Conservation (phyloP, 768 basidiomycete genomes). For the Lactarius hatsudake region DNA sequence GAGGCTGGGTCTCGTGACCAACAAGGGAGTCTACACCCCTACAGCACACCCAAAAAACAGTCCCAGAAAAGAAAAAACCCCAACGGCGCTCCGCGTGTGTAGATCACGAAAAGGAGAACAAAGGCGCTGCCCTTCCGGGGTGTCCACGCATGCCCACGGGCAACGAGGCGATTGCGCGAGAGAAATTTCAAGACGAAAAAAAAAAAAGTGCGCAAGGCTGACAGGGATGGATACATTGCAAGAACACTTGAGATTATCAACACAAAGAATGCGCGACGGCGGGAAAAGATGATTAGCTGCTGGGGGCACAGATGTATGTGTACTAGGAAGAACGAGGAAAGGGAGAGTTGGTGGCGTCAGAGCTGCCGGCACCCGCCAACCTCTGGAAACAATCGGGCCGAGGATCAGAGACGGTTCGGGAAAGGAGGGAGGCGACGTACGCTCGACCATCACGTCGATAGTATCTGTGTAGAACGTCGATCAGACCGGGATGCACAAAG, state of each 20-base stretch:
- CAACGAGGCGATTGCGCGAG: neutral
- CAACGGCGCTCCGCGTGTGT: conserved; percentile 14
- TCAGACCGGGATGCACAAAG: neutral
- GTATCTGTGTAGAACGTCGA: conserved; percentile 51
- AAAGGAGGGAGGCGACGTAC: conserved; percentile 48
- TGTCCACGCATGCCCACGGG: neutral
- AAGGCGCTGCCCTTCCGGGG: neutral
- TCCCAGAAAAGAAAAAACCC: conserved; percentile 6
- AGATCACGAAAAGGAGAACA: neutral
- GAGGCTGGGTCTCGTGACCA: conserved; percentile 11
- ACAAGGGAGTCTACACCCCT: neutral
- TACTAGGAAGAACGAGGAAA: conserved; percentile 11
- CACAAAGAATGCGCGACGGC: conserved; percentile 12
- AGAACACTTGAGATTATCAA: conserved; percentile 23
- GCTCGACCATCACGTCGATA: conserved; percentile 97
- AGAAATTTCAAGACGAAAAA: too few relatives aligned
- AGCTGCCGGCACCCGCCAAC: conserved; percentile 71
- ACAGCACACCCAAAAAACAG: neutral
- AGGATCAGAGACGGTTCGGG: conserved; percentile 1
- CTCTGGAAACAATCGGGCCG: conserved; percentile 30
- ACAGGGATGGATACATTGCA: conserved; percentile 26
- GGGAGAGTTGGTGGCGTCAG: conserved; percentile 22
- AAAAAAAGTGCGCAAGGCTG: neutral
- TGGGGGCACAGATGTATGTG: conserved; percentile 19
- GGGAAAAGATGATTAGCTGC: conserved; percentile 12